Conservation (phyloP, 768 basidiomycete genomes). For the Lactifluus piperatus region DNA sequence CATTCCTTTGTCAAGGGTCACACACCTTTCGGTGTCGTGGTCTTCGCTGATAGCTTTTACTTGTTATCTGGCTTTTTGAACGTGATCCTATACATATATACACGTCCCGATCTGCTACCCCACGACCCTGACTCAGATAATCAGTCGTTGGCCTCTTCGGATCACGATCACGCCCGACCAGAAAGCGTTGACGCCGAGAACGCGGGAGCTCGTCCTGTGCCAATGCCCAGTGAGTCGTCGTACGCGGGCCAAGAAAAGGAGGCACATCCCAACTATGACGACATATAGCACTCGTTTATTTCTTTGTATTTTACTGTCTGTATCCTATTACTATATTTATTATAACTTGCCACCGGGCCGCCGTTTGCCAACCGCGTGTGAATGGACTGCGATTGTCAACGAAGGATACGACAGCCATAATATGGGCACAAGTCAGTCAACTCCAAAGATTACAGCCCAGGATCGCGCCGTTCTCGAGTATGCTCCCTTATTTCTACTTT, state of each 20-base stretch:
- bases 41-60: slow-evolving; percentile 35
- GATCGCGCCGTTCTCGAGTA: slow-evolving; percentile 96
- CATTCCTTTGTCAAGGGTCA: slow-evolving; percentile 25
- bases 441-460: slow-evolving; percentile 85
- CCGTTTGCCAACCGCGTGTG: too few species aligned
- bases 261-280: too few species aligned
- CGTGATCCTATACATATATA: slow-evolving; percentile 31
- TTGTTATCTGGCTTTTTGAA: slow-evolving; percentile 40
- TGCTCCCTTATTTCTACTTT: slow-evolving; percentile 24
- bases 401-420: not conserved
- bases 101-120: slow-evolving; percentile 35
- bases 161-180: not conserved
- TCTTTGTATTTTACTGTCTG: too few species aligned
- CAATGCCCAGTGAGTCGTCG: not conserved
- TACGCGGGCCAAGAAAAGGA: not conserved
- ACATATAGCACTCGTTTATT: not conserved
- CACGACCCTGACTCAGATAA: not conserved
- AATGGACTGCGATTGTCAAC: too few species aligned
- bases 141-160: not conserved
- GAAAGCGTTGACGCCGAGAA: too few species aligned
- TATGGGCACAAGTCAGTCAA: slow-evolving; percentile 68
- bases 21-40: slow-evolving; percentile 31
- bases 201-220: not conserved
- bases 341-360: not conserved
- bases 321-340: too few species aligned